Percentiles rank a stretch among this genome's conserved stretches.
phyloP scores from a whole-genome alignment of 257 asterid genomes.

The Jaltomata sinuosa region DNA sequence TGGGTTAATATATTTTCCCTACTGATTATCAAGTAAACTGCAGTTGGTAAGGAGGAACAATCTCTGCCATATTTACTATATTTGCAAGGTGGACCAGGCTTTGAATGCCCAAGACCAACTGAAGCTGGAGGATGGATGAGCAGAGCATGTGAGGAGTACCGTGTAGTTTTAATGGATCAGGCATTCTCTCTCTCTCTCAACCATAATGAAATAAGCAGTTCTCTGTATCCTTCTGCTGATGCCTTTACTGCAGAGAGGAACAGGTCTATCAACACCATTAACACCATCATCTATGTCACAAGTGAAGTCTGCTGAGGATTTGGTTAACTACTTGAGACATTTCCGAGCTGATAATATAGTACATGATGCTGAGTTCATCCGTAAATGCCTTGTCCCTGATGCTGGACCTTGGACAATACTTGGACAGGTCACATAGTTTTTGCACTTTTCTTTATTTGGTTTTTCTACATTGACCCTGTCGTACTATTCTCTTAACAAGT shows the following conservation, averaged over 20 bases:
- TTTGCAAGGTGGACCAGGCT: conserved; percentile 98
- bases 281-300: conserved; percentile 83
- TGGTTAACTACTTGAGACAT: conserved; percentile 60
- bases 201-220: not conserved
- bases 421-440: conserved; percentile 57
- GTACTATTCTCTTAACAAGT: not conserved
- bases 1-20: not conserved
- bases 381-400: conserved; percentile 68
- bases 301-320: conserved; percentile 50
- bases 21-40: conserved; percentile 11
- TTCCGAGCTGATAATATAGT: conserved; percentile 93
- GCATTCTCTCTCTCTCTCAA: conserved; percentile 26
- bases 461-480: not conserved
- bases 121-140: conserved; percentile 94
- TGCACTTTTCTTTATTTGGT: not conserved
- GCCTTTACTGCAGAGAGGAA: conserved; percentile 74
- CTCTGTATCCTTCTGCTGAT: conserved; percentile 15
- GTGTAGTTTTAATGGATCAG: conserved; percentile 92
- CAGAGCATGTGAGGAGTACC: conserved; percentile 85
- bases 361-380: conserved; percentile 81
- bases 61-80: conserved; percentile 66
- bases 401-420: conserved; percentile 82
- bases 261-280: conserved; percentile 86
- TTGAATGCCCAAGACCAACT: conserved; percentile 72
- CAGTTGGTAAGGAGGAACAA: conserved; percentile 92